Percentiles rank a stretch among this genome's conserved stretches.
Evolutionary conservation across 139 green algal genomes (phyloP).

Genomic region (Spirogloea muscicola): DNA sequence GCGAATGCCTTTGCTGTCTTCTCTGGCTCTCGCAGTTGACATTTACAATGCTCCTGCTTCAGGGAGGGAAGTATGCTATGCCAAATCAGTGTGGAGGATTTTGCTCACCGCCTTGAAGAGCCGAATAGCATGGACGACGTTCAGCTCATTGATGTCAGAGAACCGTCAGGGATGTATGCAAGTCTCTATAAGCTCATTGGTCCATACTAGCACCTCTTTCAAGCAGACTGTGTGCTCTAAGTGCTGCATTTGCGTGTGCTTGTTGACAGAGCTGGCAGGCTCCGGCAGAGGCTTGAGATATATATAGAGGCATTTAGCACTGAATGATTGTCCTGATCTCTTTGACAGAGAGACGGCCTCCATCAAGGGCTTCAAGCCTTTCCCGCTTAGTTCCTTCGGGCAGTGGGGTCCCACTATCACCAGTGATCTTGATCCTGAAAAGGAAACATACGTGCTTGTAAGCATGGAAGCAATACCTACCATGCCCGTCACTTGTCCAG

Average conservation of each 20-base stretch:
- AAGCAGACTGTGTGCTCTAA: not conserved
- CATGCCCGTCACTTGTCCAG: too few relatives aligned
- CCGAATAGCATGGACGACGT: too few relatives aligned
- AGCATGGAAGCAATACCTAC: not conserved
- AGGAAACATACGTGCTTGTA: constrained; percentile 65
- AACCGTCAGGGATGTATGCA: constrained; percentile 25
- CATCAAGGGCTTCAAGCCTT: constrained; percentile 52
- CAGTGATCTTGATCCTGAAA: constrained; percentile 56
- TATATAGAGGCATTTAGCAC: too few relatives aligned
- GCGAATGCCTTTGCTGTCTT: too few relatives aligned
- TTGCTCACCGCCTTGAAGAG: not conserved
- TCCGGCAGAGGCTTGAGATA: too few relatives aligned
- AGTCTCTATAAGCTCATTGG: not conserved
- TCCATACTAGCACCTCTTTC: not conserved
- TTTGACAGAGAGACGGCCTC: constrained; percentile 21
- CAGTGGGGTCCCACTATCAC: constrained; percentile 48
- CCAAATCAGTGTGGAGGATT: constrained; percentile 30
- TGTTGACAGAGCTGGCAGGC: too few relatives aligned
- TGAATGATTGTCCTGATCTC: too few relatives aligned
- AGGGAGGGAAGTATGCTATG: constrained; percentile 10
- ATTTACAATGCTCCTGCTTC: too few relatives aligned
- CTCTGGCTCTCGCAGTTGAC: too few relatives aligned
- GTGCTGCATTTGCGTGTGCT: too few relatives aligned
- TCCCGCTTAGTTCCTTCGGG: constrained; percentile 49
- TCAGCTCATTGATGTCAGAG: constrained; percentile 38